Percentiles rank a stretch among this genome's conserved stretches.
Evolutionary conservation across 495 filamentous ascomycete genomes (phyloP).

Genomic region (Aspergillus nanangensis): DNA sequence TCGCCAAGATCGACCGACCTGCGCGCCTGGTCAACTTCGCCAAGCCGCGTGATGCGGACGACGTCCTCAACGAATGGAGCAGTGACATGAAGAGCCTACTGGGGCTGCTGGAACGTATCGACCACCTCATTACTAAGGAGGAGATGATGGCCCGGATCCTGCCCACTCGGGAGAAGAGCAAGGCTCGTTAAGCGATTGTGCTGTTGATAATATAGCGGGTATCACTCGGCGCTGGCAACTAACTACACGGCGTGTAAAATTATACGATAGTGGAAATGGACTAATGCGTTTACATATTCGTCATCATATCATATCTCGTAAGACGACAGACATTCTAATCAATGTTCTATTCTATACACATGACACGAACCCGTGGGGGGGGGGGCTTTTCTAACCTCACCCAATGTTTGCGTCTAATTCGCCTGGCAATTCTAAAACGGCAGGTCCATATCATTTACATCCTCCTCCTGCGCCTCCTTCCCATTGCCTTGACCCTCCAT

Average conservation of each 20-base stretch:
- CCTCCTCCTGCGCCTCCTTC: conserved; percentile 44
- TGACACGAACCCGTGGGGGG: too few relatives aligned
- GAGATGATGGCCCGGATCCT: conserved; percentile 99
- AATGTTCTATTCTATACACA: neutral
- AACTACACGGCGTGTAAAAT: conserved; percentile 28
- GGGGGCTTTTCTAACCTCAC: too few relatives aligned
- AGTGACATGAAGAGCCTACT: conserved; percentile 97
- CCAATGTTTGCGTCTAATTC: too few relatives aligned
- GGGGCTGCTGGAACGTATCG: conserved; percentile 86
- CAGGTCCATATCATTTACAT: conserved; percentile 63
- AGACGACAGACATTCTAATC: neutral
- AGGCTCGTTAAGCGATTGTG: conserved; percentile 35
- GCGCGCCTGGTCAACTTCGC: conserved; percentile 89
- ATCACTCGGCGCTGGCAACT: conserved; percentile 10
- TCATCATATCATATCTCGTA: neutral
- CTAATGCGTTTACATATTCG: conserved; percentile 11
- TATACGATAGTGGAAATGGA: conserved; percentile 29
- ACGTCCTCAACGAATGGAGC: conserved; percentile 98
- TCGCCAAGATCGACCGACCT: conserved; percentile 94
- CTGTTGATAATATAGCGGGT: conserved; percentile 3
- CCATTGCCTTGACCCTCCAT: conserved; percentile 33
- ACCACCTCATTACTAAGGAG: conserved; percentile 98
- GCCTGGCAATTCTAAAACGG: conserved; percentile 45
- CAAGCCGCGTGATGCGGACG: conserved; percentile 91
- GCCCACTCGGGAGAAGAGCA: conserved; percentile 57